These are phyloP conservation scores for Madurella mycetomatis DNA, from an alignment of 2,329 filamentous ascomycete genomes.

Conservation along the genomic window DNA sequence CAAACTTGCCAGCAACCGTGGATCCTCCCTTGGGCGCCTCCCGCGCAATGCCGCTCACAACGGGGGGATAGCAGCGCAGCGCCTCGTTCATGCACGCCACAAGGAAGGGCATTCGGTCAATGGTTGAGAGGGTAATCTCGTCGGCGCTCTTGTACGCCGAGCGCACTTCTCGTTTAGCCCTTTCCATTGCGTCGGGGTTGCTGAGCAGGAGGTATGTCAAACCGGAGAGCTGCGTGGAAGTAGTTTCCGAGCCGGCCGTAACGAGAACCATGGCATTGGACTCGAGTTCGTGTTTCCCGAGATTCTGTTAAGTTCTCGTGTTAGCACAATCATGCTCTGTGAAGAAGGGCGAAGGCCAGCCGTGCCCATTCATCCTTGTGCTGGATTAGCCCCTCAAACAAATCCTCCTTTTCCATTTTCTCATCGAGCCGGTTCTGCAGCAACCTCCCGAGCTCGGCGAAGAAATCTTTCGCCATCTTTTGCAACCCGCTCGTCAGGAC, in stretches of 20 bases:
- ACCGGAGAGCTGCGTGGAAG: constrained; percentile 21
- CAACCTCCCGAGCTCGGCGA: neutral
- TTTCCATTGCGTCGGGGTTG: constrained; percentile 29
- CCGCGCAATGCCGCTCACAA: constrained; percentile 13
- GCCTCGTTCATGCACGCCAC: constrained; percentile 37
- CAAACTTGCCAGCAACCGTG: constrained; percentile 12
- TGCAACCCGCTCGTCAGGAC: constrained; percentile 6
- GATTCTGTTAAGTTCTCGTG: neutral
- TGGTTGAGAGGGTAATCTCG: constrained; percentile 35
- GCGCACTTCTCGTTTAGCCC: constrained; percentile 36
- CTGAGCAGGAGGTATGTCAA: constrained; percentile 29
- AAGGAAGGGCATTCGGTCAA: constrained; percentile 33
- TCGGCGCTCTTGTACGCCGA: constrained; percentile 31
- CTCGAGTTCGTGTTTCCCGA: neutral
- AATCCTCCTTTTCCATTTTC: constrained; percentile 9
- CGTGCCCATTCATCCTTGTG: constrained; percentile 10
- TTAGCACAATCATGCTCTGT: neutral
- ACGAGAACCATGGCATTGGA: constrained; percentile 3
- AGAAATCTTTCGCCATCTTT: neutral
- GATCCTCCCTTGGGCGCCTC: constrained; percentile 17
- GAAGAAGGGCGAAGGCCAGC: neutral
- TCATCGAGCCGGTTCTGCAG: constrained; percentile 9
- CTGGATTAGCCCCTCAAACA: constrained; percentile 16
- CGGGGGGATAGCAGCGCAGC: constrained; percentile 36
- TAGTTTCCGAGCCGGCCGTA: constrained; percentile 21